These are phyloP conservation scores for Cutaneotrichosporon mucoides DNA, from an alignment of 1,284 basidiomycete species.

Conservation along the genomic window DNA sequence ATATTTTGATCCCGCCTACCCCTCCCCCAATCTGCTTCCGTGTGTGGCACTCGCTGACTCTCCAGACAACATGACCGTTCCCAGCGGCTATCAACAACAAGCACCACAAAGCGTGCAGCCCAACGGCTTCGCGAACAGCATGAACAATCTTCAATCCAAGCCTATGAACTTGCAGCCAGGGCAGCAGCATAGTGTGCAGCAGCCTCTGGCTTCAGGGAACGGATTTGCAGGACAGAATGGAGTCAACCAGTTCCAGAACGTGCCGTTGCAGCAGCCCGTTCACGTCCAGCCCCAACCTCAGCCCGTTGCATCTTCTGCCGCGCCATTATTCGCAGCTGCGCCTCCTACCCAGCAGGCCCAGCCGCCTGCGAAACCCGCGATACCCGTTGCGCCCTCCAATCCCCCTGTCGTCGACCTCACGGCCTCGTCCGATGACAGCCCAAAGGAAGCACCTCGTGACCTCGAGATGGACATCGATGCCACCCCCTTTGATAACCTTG, in stretches of 20 bases:
- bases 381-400: too few relatives aligned
- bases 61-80: not conserved
- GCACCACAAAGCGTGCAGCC: not conserved
- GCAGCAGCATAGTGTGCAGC: not conserved
- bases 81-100: not conserved
- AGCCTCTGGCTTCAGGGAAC: not conserved
- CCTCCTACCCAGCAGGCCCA: not conserved
- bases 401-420: not conserved
- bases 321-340: not conserved
- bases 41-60: slow-evolving; percentile 1
- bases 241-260: not conserved
- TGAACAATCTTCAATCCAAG: not conserved
- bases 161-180: not conserved
- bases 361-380: too few relatives aligned
- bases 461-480: not conserved
- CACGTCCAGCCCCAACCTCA: not conserved
- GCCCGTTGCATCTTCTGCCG: not conserved
- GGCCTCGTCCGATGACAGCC: not conserved
- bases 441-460: not conserved
- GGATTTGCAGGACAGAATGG: not conserved
- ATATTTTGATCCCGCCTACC: not conserved
- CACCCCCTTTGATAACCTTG: slow-evolving; percentile 1
- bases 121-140: not conserved
- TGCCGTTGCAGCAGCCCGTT: not conserved
- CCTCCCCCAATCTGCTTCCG: not conserved